These are phyloP conservation scores for Cocos nucifera DNA, from an alignment of 176 grass and related monocot species.

Conservation along the genomic window DNA sequence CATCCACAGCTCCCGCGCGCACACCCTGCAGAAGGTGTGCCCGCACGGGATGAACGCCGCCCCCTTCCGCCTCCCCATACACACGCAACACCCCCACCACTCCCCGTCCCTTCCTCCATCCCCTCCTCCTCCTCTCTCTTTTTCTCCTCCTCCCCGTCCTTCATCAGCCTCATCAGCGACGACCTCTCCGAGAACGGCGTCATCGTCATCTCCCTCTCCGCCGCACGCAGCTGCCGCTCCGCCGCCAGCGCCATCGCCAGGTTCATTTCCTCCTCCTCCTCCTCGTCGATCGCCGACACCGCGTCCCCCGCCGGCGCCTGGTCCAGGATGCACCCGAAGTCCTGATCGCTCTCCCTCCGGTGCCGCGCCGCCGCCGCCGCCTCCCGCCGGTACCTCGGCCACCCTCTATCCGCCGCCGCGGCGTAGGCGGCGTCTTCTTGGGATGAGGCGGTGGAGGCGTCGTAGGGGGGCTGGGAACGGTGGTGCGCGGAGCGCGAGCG, in stretches of 20 bases:
- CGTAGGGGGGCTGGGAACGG: too few species aligned
- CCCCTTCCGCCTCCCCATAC: constrained; percentile 3
- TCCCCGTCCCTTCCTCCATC: too few species aligned
- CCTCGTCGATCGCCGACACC: not conserved
- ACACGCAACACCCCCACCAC: not conserved
- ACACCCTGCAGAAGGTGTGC: constrained; percentile 7
- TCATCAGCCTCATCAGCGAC: constrained; percentile 1
- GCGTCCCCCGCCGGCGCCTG: too few species aligned
- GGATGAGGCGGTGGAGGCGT: too few species aligned
- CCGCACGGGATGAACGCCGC: constrained; percentile 11
- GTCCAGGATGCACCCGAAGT: too few species aligned
- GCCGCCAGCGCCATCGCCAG: constrained; percentile 6
- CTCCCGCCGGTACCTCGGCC: too few species aligned
- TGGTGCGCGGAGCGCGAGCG: too few species aligned
- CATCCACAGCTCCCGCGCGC: constrained; percentile 1
- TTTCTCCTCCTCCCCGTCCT: constrained; percentile 1
- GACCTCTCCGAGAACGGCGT: not conserved
- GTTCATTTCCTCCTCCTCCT: not conserved
- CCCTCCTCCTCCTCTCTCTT: not conserved
- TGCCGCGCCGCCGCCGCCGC: too few species aligned
- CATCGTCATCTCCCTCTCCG: not conserved
- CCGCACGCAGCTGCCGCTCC: not conserved
- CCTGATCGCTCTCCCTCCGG: too few species aligned
- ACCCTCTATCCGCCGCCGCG: too few species aligned
- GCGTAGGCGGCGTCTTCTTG: too few species aligned